Percentiles rank a stretch among this genome's conserved stretches.
phyloP scores from a whole-genome alignment of 495 filamentous ascomycete species.

The Daldinia concentrica region DNA sequence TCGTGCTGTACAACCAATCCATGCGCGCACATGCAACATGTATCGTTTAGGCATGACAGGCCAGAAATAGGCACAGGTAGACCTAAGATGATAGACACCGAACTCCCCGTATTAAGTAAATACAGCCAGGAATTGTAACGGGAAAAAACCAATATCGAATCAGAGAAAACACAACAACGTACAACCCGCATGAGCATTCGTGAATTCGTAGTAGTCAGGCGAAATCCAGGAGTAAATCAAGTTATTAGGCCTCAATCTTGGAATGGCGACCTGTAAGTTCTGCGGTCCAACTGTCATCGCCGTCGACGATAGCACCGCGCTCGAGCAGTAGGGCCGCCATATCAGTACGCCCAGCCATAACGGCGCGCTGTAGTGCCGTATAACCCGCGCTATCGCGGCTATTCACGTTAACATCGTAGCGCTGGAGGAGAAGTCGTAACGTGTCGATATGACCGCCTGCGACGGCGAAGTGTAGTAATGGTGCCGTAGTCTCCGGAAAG shows the following conservation, averaged over 20 bases:
- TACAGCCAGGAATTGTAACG: constrained; percentile 17
- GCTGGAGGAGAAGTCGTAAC: constrained; percentile 42
- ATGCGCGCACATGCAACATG: constrained; percentile 22
- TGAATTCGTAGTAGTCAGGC: constrained; percentile 9
- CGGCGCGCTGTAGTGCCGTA: constrained; percentile 45
- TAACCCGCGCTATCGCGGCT: constrained; percentile 44
- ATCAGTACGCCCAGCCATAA: constrained; percentile 46
- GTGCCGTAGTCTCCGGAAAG: constrained; percentile 47
- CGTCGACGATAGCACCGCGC: constrained; percentile 43
- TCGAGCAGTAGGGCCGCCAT: constrained; percentile 48
- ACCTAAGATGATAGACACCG: constrained; percentile 17
- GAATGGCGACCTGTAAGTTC: constrained; percentile 32
- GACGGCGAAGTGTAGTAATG: constrained; percentile 46
- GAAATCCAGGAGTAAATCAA: background rate
- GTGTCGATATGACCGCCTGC: constrained; percentile 46
- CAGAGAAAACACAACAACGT: constrained; percentile 20
- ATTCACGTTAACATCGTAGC: constrained; percentile 44
- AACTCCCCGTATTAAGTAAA: constrained; percentile 29
- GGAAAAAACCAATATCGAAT: constrained; percentile 19
- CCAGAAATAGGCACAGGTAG: constrained; percentile 15
- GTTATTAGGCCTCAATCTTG: constrained; percentile 32
- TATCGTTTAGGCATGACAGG: constrained; percentile 21
- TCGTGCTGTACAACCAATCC: constrained; percentile 41
- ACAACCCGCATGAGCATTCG: constrained; percentile 19
- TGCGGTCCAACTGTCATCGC: constrained; percentile 40